Conservation (phyloP, 257 asterid genomes). For the Orobanche coerulescens region DNA sequence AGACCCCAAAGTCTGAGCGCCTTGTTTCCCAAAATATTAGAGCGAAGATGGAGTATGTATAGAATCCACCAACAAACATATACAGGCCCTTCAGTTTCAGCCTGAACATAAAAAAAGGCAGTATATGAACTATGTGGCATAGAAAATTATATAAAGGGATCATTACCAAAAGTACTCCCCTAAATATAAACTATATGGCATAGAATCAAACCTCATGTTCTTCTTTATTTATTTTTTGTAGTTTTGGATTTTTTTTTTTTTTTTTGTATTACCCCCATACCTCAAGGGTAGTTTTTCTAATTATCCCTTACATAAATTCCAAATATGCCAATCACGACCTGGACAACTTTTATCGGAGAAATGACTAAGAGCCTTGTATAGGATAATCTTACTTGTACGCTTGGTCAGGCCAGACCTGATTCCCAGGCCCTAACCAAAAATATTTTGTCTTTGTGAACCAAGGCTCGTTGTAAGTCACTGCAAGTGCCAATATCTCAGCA, state of each 20-base stretch:
- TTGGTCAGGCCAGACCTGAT: conserved; percentile 91
- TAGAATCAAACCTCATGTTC: no score
- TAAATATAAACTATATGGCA: no score
- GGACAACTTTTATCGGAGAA: no score
- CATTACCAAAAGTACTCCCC: no score
- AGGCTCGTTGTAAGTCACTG: conserved; percentile 87
- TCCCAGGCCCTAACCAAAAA: conserved; percentile 91
- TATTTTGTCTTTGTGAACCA: conserved; percentile 70
- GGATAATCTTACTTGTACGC: conserved; percentile 76
- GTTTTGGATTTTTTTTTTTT: no score
- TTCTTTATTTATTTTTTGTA: no score
- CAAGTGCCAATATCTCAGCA: conserved; percentile 75
- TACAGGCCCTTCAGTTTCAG: conserved; percentile 83
- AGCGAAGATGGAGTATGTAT: conserved; percentile 89
- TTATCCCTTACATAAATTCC: no score
- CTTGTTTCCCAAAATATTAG: conserved; percentile 95
- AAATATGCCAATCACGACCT: no score
- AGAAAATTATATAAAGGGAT: background rate
- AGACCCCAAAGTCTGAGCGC: conserved; percentile 96
- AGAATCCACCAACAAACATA: conserved; percentile 88
- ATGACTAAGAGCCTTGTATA: no score
- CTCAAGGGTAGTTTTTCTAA: no score
- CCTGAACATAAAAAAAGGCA: conserved; percentile 41
- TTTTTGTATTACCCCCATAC: no score
- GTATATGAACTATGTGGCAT: conserved; percentile 14